A percentile compares a stretch with the other conserved stretches of the same genome.
These are phyloP conservation scores for Diddensiella caesifluorescens DNA, from an alignment of 805 yeast species.

Conservation along the genomic window DNA sequence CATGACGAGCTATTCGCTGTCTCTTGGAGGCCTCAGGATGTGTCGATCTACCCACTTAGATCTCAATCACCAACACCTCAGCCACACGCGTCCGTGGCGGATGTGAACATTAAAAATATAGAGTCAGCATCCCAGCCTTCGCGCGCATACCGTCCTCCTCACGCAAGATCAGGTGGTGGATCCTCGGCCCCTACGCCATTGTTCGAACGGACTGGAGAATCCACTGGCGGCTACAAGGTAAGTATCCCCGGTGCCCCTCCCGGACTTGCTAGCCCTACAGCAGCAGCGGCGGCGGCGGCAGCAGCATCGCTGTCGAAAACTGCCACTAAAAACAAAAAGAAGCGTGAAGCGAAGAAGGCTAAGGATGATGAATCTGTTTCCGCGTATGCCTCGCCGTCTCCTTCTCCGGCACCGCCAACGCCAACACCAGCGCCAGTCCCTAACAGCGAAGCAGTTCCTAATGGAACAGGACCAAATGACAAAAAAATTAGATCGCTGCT, in stretches of 20 bases:
- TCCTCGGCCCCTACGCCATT: slow-evolving; percentile 28
- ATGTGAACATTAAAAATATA: slow-evolving; percentile 18
- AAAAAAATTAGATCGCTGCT: slow-evolving; percentile 85
- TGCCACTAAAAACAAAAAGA: slow-evolving; percentile 70
- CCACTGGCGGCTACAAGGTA: slow-evolving; percentile 15
- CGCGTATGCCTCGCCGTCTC: slow-evolving; percentile 33
- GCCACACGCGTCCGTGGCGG: slow-evolving; percentile 64
- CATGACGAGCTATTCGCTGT: slow-evolving; percentile 75
- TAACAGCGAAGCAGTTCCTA: slow-evolving; percentile 15
- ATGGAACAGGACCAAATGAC: slow-evolving; percentile 54
- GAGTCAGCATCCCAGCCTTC: slow-evolving; percentile 53
- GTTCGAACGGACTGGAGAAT: slow-evolving; percentile 27
- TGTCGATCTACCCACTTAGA: slow-evolving; percentile 50
- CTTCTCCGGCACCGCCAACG: slow-evolving; percentile 15
- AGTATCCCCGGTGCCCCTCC: slow-evolving; percentile 22
- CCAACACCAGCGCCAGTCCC: slow-evolving; percentile 31
- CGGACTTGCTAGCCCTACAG: slow-evolving; percentile 14
- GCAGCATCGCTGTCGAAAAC: slow-evolving; percentile 49
- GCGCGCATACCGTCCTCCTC: slow-evolving; percentile 97
- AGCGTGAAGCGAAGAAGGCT: slow-evolving; percentile 42
- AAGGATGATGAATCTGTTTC: slow-evolving; percentile 17
- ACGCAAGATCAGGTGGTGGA: slow-evolving; percentile 57
- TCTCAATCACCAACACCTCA: slow-evolving; percentile 46
- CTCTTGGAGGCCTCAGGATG: slow-evolving; percentile 73
- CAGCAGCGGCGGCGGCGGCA: slow-evolving; percentile 46